Conservation (phyloP, 164 flowering plant species). For the Cinnamomum chago region DNA sequence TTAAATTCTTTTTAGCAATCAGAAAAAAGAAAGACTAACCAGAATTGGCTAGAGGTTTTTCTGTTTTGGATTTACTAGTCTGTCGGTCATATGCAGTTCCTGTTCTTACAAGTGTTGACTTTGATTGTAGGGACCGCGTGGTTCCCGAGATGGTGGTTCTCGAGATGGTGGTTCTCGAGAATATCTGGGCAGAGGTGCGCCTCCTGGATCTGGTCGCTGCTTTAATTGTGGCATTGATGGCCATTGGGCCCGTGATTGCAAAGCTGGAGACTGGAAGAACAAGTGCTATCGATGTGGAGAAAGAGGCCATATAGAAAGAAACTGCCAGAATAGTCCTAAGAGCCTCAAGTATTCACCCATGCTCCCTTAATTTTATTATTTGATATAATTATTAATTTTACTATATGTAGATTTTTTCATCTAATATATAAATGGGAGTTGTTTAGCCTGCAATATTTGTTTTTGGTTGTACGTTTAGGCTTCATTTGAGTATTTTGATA, state of each 20-base stretch:
- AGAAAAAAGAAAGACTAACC: too few relatives aligned
- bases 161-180: conserved; percentile 38
- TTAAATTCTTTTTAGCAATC: too few relatives aligned
- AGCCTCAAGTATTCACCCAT: conserved; percentile 39
- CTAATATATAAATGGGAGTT: too few relatives aligned
- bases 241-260: conserved; percentile 98
- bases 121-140: conserved; percentile 30
- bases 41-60: too few relatives aligned
- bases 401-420: too few relatives aligned
- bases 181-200: conserved; percentile 77
- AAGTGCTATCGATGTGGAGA: conserved; percentile 96
- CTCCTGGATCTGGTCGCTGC: conserved; percentile 97
- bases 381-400: not conserved
- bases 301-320: conserved; percentile 80
- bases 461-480: too few relatives aligned
- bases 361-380: not conserved
- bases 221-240: conserved; percentile 97
- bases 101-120: too few relatives aligned
- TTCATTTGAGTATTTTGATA: too few relatives aligned
- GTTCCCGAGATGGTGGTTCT: conserved; percentile 21
- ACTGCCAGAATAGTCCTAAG: conserved; percentile 88
- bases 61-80: too few relatives aligned
- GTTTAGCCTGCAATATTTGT: too few relatives aligned
- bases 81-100: too few relatives aligned
- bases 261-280: conserved; percentile 98